Base-by-base conservation (phyloP, 352 stramenopile species). In the Globisporangium ultimum region DNA sequence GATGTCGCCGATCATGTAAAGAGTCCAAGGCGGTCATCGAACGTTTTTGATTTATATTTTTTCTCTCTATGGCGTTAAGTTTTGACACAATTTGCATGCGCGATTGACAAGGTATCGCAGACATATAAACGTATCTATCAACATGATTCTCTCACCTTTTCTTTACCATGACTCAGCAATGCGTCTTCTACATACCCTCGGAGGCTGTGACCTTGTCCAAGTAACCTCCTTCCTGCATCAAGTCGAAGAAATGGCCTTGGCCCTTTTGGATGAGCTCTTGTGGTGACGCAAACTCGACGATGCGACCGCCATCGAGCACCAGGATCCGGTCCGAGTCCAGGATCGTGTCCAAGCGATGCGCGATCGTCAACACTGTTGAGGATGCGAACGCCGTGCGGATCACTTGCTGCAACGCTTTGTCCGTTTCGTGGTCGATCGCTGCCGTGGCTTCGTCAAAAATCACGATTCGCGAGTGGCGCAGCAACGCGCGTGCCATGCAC, bases 321-420 rank as follows among this genome's bases (percentile, higher is more conserved):
- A 76, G 36, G 32, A 76, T 70, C 11, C 62, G 53, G 38, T 79
- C 61, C n/a, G 71, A 71, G 67, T 99, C 93, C 67, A 98, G 89
- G 34, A 99, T 94, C 8, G 96, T 99, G 59, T 99, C 84, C n/a
- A 99, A 63, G 0, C 97, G 85, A 74, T 99, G 96, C 18, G 97
- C 97, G 52, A 99, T 98, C 1, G 93, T 98, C 1, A 99, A 64
- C 46, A 98, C 72, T 0, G 97, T 99, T 17, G 84, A 97, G 14
- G 84, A 58, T 11, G 61, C 66, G 61, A 99, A 99, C 11, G 75
- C 74, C n/a, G 64, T 64, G 18, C 74, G 79, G 60, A 98, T 97
- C 14, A 89, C 70, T 13, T 68, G 48, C 55, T 95, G 83, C 36
- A 93, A 59, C 15, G 42, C 42, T 42, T 73, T 53, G 53, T 93